Conservation (phyloP, 139 green algal species). For the Auxenochlorella protothecoides region DNA sequence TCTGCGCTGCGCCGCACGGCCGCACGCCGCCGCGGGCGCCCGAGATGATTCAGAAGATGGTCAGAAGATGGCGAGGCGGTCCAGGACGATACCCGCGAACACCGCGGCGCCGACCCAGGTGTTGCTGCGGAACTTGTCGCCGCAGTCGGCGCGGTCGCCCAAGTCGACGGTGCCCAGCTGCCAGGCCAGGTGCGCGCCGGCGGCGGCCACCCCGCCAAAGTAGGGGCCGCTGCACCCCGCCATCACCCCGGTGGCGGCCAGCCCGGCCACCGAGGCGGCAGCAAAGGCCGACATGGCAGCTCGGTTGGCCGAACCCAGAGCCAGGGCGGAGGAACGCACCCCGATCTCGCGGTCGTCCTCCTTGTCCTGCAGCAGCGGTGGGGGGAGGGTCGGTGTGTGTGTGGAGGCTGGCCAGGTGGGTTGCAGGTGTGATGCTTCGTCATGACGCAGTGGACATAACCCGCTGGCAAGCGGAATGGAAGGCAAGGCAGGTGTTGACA, state of each 20-base stretch:
- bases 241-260: slow-evolving; percentile 23
- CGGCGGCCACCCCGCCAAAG: slow-evolving; percentile 37
- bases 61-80: slow-evolving; percentile 32
- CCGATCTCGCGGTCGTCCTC: slow-evolving; percentile 70
- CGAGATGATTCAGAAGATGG: no score
- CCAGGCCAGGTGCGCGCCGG: slow-evolving; percentile 55
- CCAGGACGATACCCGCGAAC: slow-evolving; percentile 63
- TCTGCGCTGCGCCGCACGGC: no score
- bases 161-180: slow-evolving; percentile 65
- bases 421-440: no score
- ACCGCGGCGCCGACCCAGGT: slow-evolving; percentile 67
- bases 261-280: slow-evolving; percentile 16
- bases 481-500: no score
- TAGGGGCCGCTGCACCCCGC: slow-evolving; percentile 26
- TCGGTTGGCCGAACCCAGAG: slow-evolving; percentile 59
- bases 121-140: slow-evolving; percentile 86
- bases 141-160: slow-evolving; percentile 59
- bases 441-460: no score
- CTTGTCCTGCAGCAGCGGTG: slow-evolving; percentile 64
- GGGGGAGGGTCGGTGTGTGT: not conserved
- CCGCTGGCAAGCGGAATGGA: no score
- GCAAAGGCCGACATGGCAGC: slow-evolving; percentile 43
- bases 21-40: no score
- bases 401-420: no score
- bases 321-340: slow-evolving; percentile 85